A percentile compares a stretch with the other conserved stretches of the same genome.
Evolutionary conservation across 352 stramenopile genomes (phyloP).

Genomic region (Globisporangium acanthophoron): DNA sequence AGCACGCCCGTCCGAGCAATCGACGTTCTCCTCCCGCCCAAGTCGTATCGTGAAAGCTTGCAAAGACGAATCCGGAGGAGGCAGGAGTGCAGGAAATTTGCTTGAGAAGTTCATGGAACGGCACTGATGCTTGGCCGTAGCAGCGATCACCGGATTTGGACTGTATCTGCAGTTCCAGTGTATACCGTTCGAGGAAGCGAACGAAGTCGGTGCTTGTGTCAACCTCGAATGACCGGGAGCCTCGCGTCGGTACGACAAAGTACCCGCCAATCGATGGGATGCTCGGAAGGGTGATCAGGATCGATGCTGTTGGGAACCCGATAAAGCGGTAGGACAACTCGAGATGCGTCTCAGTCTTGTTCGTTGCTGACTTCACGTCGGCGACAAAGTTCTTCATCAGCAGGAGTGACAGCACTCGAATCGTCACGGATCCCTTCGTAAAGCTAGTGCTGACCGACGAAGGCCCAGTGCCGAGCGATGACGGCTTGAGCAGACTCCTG

Average conservation of each 20-base stretch:
- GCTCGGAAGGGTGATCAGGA: neutral
- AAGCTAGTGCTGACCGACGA: neutral
- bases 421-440: neutral
- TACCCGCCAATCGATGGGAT: slow-evolving; percentile 6
- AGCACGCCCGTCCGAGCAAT: slow-evolving; percentile 4
- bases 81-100: neutral
- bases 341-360: neutral
- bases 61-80: neutral
- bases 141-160: too few species aligned
- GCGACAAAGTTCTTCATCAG: slow-evolving; percentile 16
- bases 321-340: slow-evolving; percentile 15
- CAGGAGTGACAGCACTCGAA: slow-evolving; percentile 12
- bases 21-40: neutral
- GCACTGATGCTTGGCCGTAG: slow-evolving; percentile 1
- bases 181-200: slow-evolving; percentile 5
- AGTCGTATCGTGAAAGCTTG: slow-evolving; percentile 3
- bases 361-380: neutral
- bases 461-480: neutral
- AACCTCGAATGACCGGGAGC: slow-evolving; percentile 4
- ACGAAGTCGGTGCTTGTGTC: slow-evolving; percentile 6
- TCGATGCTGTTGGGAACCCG: slow-evolving; percentile 8
- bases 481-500: neutral
- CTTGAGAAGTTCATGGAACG: neutral
- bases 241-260: slow-evolving; percentile 6
- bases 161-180: slow-evolving; percentile 3